Evolutionary conservation across 2,329 filamentous ascomycete species (phyloP), one percentile per base, ranked within the genome.

Genomic region (Alternaria metachromatica): DNA sequence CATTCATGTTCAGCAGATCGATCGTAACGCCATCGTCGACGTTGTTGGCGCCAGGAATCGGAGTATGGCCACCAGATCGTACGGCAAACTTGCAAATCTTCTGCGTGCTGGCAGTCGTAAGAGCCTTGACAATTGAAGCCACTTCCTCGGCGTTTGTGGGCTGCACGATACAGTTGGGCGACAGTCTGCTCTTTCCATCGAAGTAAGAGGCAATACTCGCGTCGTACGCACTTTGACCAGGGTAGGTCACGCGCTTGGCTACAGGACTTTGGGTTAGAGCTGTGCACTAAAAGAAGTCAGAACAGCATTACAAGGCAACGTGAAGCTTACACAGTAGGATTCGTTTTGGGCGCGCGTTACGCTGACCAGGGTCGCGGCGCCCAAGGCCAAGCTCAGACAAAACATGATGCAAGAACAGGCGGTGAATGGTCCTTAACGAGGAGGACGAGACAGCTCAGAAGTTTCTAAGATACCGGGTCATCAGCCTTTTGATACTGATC

Each of bases 31-130:
- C 76, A 18, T 65, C 28, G 2, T 71, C 46, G 46, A 72, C 67
- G 45, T 75, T 72, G 61, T 73, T 75, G 9, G 65, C 69, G 8
- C 67, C 82, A 7, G 66, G 61, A 60, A 63, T 66, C 2, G 48
- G 26, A 0, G 59, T 64, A 45, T 76, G 73, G 26, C 76, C 75
- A 25, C 76, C 76, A 23, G 69, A 68, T 13, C 72, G 72, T 8
- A 78, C 60, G 20, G 49, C 49, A 25, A 53, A 53, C 6, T 53
- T 20, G 20, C 30, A 53, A 37, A 6, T 43, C 43, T 28, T 25
- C 46, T n/a, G 28, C 9, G 21, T 10, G 15, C 2, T 48, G 9
- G 54, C 53, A 3, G 55, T 20, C 6, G 18, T 53, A 30, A 73
- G 61, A 26, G 56, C 20, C 37, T 68, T 69, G 9, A 74, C 50